Evolutionary conservation across 1,284 basidiomycete genomes (phyloP).

Genomic region (Lignosus rhinocerotis): DNA sequence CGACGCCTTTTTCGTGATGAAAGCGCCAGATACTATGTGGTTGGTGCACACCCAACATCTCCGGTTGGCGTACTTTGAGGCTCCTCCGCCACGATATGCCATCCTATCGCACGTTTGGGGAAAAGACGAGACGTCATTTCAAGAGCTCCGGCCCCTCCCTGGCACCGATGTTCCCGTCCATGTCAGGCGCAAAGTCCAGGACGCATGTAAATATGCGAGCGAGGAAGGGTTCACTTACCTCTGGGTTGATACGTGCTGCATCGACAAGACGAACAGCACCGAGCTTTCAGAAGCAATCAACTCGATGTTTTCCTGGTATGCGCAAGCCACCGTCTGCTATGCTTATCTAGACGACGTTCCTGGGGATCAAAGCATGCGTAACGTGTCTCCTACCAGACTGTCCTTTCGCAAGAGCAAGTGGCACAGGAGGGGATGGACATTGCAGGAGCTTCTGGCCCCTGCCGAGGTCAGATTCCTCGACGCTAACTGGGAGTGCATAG

Average conservation of each 20-base stretch:
- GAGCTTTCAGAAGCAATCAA: not conserved
- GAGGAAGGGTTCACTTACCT: not conserved
- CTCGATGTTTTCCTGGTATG: constrained; percentile 2
- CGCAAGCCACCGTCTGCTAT: not conserved
- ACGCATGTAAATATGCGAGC: not conserved
- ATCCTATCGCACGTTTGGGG: constrained; percentile 1
- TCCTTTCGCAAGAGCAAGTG: not conserved
- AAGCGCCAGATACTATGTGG: not conserved
- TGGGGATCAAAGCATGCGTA: not conserved
- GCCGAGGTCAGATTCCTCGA: not conserved
- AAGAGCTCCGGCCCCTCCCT: not conserved
- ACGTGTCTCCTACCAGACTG: not conserved
- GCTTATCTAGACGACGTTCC: not conserved
- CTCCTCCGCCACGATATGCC: not conserved
- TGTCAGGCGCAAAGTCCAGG: not conserved
- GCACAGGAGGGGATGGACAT: not conserved
- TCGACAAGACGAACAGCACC: constrained; percentile 4
- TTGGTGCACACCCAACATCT: not conserved
- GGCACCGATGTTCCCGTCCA: not conserved
- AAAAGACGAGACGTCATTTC: not conserved
- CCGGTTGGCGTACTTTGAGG: not conserved
- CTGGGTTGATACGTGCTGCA: constrained; percentile 5
- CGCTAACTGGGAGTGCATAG: not conserved
- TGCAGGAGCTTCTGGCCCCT: constrained; percentile 1
- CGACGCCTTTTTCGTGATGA: too few relatives aligned